These are phyloP conservation scores for Manihot esculenta DNA, from an alignment of 441 rosid species.

Conservation along the genomic window DNA sequence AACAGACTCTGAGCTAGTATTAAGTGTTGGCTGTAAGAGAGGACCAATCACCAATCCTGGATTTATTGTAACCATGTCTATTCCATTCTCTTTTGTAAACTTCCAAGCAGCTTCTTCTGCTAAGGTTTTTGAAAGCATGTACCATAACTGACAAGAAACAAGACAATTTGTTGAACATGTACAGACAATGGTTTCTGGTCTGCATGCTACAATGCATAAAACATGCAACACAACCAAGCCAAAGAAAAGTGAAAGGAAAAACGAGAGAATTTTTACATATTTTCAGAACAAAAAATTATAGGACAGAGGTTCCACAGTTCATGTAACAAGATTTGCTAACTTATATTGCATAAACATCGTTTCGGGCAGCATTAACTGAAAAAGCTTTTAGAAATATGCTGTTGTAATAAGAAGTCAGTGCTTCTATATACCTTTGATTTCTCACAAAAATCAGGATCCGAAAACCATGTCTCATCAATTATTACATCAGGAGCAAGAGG, in stretches of 20 bases:
- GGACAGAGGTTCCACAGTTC: no score
- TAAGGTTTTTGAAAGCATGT: conserved; percentile 40
- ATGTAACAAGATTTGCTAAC: no score
- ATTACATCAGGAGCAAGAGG: conserved; percentile 41
- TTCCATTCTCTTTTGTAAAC: conserved; percentile 38
- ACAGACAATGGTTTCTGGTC: no score
- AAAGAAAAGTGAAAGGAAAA: no score
- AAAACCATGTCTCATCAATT: conserved; percentile 37
- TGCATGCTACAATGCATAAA: no score
- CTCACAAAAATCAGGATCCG: conserved; percentile 39
- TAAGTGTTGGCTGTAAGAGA: conserved; percentile 36
- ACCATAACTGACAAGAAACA: conserved; percentile 33
- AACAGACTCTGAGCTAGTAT: conserved; percentile 23
- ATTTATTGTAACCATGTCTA: conserved; percentile 37
- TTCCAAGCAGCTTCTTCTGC: conserved; percentile 52
- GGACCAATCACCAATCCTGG: conserved; percentile 47
- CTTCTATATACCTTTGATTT: conserved; percentile 38
- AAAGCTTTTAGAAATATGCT: no score
- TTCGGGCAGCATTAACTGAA: background rate
- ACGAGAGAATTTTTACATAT: no score
- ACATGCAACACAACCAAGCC: no score
- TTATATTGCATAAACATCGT: no score
- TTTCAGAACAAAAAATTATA: no score
- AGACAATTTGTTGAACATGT: background rate
- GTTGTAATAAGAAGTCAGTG: no score